A percentile compares a stretch with the other conserved stretches of the same genome.
Evolutionary conservation across 208 protist genomes (phyloP).

Genomic region (Acanthamoeba culbertsoni): DNA sequence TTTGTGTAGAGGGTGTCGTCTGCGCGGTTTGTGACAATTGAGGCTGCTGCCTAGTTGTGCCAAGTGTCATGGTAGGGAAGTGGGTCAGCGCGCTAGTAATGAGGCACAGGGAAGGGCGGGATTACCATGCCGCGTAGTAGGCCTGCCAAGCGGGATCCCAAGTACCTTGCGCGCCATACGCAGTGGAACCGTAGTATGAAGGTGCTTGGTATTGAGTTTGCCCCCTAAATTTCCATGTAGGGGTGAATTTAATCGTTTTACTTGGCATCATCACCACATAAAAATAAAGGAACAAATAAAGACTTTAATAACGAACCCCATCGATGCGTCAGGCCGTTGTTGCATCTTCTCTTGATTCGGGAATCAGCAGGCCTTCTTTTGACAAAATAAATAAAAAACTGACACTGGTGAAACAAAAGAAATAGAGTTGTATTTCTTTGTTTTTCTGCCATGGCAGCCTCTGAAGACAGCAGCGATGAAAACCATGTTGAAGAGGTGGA

Average conservation of each 20-base stretch:
- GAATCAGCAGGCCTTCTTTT: too few relatives aligned
- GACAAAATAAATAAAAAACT: too few relatives aligned
- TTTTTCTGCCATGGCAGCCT: too few relatives aligned
- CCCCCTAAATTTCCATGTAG: too few relatives aligned
- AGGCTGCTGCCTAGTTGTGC: background rate
- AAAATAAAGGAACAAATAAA: too few relatives aligned
- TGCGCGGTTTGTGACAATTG: background rate
- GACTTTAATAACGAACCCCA: too few relatives aligned
- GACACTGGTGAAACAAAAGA: too few relatives aligned
- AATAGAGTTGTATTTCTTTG: too few relatives aligned
- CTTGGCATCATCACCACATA: too few relatives aligned
- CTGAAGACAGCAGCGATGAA: background rate
- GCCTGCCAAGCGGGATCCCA: background rate
- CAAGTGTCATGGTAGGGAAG: background rate
- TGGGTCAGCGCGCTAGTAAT: background rate
- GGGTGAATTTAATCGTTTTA: too few relatives aligned
- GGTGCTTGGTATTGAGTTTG: background rate
- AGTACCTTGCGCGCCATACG: background rate
- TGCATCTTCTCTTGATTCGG: too few relatives aligned
- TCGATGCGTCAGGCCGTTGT: too few relatives aligned
- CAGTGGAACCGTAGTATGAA: background rate
- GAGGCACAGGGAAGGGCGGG: background rate
- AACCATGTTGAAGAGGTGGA: background rate
- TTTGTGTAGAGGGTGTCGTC: background rate
- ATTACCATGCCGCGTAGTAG: constrained; percentile 13